A percentile compares a stretch with the other conserved stretches of the same genome.
These are phyloP conservation scores for Kappamyces sp. DNA, from an alignment of 192 early-diverging fungal genomes.

Conservation along the genomic window DNA sequence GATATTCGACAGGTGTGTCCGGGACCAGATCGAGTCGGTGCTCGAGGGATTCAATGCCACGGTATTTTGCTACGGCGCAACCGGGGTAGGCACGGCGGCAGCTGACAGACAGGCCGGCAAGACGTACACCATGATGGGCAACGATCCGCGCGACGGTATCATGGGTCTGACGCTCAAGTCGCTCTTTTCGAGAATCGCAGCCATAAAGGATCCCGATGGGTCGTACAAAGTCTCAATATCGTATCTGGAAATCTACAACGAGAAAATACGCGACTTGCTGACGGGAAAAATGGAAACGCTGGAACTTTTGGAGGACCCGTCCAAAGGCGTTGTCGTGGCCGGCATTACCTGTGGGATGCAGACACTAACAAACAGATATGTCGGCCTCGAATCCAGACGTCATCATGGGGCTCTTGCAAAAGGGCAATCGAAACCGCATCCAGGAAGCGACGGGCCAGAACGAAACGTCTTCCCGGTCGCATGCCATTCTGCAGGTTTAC, in stretches of 20 bases:
- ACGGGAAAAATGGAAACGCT: constrained; percentile 41
- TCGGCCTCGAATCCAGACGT: constrained; percentile 27
- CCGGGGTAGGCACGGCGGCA: too few relatives aligned
- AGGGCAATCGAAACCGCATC: constrained; percentile 58
- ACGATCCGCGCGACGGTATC: constrained; percentile 58
- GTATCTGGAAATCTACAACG: constrained; percentile 57
- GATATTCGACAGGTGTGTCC: constrained; percentile 45
- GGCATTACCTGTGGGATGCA: constrained; percentile 48
- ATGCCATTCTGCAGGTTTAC: constrained; percentile 56
- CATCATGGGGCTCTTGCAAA: constrained; percentile 44
- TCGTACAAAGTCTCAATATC: constrained; percentile 33
- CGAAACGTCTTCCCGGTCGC: constrained; percentile 52
- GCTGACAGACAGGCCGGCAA: constrained; percentile 73
- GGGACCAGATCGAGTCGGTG: constrained; percentile 52
- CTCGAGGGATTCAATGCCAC: constrained; percentile 68
- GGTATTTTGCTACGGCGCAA: constrained; percentile 65
- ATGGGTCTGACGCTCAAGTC: constrained; percentile 61
- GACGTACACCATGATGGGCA: constrained; percentile 76
- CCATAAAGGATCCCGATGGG: constrained; percentile 1
- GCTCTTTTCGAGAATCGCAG: constrained; percentile 50
- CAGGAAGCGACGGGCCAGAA: constrained; percentile 61
- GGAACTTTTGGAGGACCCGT: constrained; percentile 68
- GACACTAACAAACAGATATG: constrained; percentile 31
- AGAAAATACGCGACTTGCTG: constrained; percentile 58
- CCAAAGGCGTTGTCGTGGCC: constrained; percentile 54